Evolutionary conservation across 345 rosid genomes (phyloP).

Genomic region (Brassica rapa): DNA sequence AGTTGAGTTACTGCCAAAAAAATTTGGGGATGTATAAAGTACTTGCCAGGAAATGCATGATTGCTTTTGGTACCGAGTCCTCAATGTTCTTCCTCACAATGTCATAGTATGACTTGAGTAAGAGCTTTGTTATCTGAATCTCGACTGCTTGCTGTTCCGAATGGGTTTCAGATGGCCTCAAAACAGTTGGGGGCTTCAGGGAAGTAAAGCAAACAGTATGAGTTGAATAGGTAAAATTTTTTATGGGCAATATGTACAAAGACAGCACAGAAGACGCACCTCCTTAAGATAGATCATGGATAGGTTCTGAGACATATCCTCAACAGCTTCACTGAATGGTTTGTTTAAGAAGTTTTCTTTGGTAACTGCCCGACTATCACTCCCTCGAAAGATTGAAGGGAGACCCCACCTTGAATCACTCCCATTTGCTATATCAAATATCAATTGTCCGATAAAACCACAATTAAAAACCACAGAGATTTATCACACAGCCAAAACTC

Average conservation of each 20-base stretch:
- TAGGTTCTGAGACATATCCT: conserved; percentile 52
- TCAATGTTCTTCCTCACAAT: conserved; percentile 92
- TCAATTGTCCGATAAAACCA: conserved; percentile 22
- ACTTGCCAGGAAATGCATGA: conserved; percentile 95
- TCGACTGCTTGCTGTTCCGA: conserved; percentile 84
- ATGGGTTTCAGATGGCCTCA: conserved; percentile 81
- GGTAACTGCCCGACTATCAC: conserved; percentile 57
- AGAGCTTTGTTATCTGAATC: conserved; percentile 75
- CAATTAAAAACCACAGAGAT: conserved; percentile 25
- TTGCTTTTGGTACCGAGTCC: conserved; percentile 89
- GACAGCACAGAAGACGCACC: conserved; percentile 44
- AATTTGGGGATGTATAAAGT: neutral
- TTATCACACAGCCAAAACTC: conserved; percentile 11
- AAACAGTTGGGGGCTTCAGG: conserved; percentile 79
- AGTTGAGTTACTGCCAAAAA: neutral
- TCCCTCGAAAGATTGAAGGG: conserved; percentile 84
- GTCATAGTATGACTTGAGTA: conserved; percentile 87
- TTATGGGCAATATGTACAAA: conserved; percentile 10
- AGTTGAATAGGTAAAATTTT: conserved; percentile 11
- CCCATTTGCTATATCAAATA: conserved; percentile 46
- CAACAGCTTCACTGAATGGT: conserved; percentile 57
- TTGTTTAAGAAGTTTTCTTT: conserved; percentile 62
- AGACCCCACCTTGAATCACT: conserved; percentile 85
- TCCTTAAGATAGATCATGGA: conserved; percentile 85
- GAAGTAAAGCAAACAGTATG: conserved; percentile 31